These are phyloP conservation scores for Aspergillaceae sp. DNA, from an alignment of 2,329 filamentous ascomycete species.

Conservation along the genomic window DNA sequence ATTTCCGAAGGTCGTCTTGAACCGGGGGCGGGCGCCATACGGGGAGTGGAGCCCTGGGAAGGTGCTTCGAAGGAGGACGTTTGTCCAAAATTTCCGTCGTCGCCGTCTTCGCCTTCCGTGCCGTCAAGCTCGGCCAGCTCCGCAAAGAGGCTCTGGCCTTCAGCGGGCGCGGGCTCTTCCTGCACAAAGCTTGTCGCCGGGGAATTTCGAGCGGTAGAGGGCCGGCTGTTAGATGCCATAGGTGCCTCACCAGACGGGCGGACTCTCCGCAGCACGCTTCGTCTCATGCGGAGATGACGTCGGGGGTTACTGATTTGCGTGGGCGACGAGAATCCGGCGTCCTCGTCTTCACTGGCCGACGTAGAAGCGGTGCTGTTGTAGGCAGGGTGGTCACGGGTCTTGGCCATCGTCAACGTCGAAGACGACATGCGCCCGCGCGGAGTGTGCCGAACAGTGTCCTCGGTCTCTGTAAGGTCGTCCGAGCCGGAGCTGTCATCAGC, in stretches of 20 bases:
- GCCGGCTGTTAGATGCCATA: constrained; percentile 31
- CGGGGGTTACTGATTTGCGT: constrained; percentile 54
- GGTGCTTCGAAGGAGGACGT: constrained; percentile 27
- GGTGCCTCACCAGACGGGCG: constrained; percentile 38
- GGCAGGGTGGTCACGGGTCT: constrained; percentile 54
- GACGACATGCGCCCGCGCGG: constrained; percentile 27
- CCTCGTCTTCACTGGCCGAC: constrained; percentile 64
- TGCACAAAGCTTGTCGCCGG: constrained; percentile 46
- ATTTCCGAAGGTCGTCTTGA: constrained; percentile 26
- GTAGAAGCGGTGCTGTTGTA: constrained; percentile 85
- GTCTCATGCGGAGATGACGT: constrained; percentile 63
- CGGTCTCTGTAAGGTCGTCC: constrained; percentile 79
- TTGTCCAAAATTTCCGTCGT: constrained; percentile 41
- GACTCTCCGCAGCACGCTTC: constrained; percentile 54
- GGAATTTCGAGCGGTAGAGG: constrained; percentile 41
- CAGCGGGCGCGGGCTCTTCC: constrained; percentile 36
- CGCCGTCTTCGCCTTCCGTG: constrained; percentile 48
- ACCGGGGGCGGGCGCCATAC: constrained; percentile 19
- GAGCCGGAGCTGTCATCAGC: constrained; percentile 52
- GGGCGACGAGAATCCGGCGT: constrained; percentile 57
- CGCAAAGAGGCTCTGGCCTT: constrained; percentile 75
- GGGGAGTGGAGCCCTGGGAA: constrained; percentile 34
- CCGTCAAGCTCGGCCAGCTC: constrained; percentile 75
- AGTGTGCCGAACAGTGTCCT: constrained; percentile 42
- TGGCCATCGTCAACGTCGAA: constrained; percentile 32